phyloP scores from a whole-genome alignment of 345 rosid species.

The Boechera stricta region DNA sequence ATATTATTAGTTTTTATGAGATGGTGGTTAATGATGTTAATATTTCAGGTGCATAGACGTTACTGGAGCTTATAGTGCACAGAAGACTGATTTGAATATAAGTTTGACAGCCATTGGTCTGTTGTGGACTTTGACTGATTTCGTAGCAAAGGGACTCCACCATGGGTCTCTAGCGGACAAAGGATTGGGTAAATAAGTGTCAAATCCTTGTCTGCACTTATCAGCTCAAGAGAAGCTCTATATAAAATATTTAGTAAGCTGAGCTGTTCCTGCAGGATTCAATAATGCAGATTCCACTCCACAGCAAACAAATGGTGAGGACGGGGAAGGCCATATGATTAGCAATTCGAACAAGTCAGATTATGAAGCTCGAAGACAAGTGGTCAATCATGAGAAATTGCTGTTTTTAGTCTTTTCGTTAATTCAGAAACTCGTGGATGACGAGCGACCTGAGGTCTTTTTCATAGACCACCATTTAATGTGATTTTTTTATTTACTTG shows the following conservation, averaged over 20 bases:
- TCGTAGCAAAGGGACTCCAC: slow-evolving; percentile 75
- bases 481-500: slow-evolving; percentile 8
- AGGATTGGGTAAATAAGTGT: slow-evolving; percentile 56
- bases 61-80: slow-evolving; percentile 96
- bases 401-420: slow-evolving; percentile 82
- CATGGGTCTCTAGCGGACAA: slow-evolving; percentile 55
- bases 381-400: slow-evolving; percentile 67
- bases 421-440: slow-evolving; percentile 93
- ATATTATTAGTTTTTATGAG: slow-evolving; percentile 8
- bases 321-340: slow-evolving; percentile 47
- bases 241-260: slow-evolving; percentile 4
- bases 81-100: slow-evolving; percentile 88
- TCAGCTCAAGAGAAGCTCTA: slow-evolving; percentile 11
- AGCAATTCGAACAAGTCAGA: slow-evolving; percentile 44
- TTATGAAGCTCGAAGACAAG: slow-evolving; percentile 45
- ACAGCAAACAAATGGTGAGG: slow-evolving; percentile 54
- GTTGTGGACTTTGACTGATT: slow-evolving; percentile 93
- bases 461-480: slow-evolving; percentile 24
- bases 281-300: slow-evolving; percentile 44
- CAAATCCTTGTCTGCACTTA: slow-evolving; percentile 25
- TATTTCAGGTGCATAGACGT: slow-evolving; percentile 91
- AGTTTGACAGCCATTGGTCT: slow-evolving; percentile 96
- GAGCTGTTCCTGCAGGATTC: slow-evolving; percentile 46
- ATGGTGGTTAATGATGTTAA: slow-evolving; percentile 36
- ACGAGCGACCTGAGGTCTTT: slow-evolving; percentile 95